Base-by-base conservation (phyloP, 805 yeast species). In the Nakazawaea wickerhamii region DNA sequence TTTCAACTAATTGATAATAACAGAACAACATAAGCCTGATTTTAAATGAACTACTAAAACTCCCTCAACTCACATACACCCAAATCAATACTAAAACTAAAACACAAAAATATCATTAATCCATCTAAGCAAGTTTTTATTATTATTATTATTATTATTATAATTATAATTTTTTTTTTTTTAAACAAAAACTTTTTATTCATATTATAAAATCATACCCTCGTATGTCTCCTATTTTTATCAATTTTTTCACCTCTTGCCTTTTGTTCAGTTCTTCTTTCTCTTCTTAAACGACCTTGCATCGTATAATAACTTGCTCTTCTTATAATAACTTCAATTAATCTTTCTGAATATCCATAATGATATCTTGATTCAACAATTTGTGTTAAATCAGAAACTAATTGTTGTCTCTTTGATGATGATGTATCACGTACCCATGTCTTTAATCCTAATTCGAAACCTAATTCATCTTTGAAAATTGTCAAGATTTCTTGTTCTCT, bases 371-470 rank as follows among this genome's bases (percentile, higher is more conserved):
- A 52, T 25, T 64, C 65, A 5, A 82, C 77, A 43, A 71, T 64
- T 5, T 54, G 52, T 51, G 71, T 65, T 38, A 88, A 67, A 39
- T 68, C 62, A 20, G 67, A 67, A 20, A 84, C 62, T 34, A 80
- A 61, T 4, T 59, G 51, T 9, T 58, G 58, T 32, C 95, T 68
- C 48, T 74, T 73, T 4, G 59, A 62, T 40, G 68, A 71, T 1
- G 74, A 68, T 0, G 93, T 84, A 54, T 84, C 95, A 48, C 95
- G 70, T 33, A 85, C 80, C 95, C 96, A 88, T 0, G 95, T 84
- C 53, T 77, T 76, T 48, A 77, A 73, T 4, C 95, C 95, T 22
- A 88, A 58, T 22, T 81, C 79, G 60, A 85, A 87, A 4, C 83
- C 80, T 41, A 86, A 69, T 15, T 73, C 77, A 32, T 71, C 65